These are phyloP conservation scores for Ophiostoma tasmaniense DNA, from an alignment of 2,329 filamentous ascomycete genomes.

Conservation along the genomic window DNA sequence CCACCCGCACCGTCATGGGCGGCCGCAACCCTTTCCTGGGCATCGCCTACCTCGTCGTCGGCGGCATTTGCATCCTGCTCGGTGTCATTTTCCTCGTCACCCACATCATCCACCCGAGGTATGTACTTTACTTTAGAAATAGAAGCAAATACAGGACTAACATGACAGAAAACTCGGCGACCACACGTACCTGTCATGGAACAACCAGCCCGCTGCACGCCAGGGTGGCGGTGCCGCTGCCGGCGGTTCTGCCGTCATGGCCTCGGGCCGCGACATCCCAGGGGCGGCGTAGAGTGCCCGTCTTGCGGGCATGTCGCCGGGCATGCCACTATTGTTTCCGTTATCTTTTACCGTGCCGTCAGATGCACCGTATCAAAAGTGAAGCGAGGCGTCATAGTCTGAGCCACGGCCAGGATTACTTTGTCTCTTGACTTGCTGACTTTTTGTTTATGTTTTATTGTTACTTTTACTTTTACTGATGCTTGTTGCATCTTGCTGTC, in stretches of 20 bases:
- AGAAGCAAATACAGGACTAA: background rate
- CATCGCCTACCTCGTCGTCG: conserved; percentile 91
- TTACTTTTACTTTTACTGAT: background rate
- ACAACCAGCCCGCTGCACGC: conserved; percentile 46
- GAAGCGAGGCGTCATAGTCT: background rate
- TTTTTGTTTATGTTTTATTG: background rate
- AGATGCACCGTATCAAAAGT: background rate
- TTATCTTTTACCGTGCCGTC: background rate
- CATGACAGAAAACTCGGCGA: conserved; percentile 82
- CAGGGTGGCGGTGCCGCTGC: conserved; percentile 6
- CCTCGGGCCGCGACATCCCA: conserved; percentile 47
- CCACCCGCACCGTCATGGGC: conserved; percentile 85
- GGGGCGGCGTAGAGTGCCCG: conserved; percentile 16
- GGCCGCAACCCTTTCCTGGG: conserved; percentile 93
- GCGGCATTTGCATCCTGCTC: conserved; percentile 82
- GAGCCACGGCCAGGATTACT: background rate
- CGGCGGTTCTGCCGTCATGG: conserved; percentile 34
- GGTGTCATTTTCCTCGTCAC: conserved; percentile 82
- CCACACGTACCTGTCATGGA: conserved; percentile 96
- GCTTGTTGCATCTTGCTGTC: conserved; percentile 7
- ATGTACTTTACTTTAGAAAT: conserved; percentile 28
- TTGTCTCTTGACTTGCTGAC: background rate
- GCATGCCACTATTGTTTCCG: background rate
- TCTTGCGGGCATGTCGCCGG: background rate
- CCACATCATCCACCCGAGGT: conserved; percentile 86